These are phyloP conservation scores for Fusarium pseudocircinatum DNA, from an alignment of 2,329 filamentous ascomycete genomes.

Conservation along the genomic window DNA sequence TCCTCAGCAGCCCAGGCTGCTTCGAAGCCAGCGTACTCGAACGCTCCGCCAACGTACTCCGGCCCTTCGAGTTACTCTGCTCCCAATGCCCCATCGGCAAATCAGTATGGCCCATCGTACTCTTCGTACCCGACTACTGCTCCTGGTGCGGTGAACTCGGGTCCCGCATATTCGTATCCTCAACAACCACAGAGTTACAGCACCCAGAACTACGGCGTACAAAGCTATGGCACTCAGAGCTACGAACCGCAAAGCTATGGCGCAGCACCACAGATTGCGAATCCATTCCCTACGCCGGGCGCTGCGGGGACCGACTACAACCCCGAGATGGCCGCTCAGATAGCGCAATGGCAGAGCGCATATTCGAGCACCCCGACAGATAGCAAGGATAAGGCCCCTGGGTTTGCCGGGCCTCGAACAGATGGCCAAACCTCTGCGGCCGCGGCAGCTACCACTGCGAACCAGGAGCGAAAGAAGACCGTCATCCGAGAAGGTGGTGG, in stretches of 20 bases:
- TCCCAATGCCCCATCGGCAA: constrained; percentile 46
- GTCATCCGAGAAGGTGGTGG: constrained; percentile 90
- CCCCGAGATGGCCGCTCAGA: constrained; percentile 87
- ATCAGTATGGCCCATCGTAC: constrained; percentile 58
- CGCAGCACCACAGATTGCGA: constrained; percentile 74
- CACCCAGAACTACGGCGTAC: constrained; percentile 50
- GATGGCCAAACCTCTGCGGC: constrained; percentile 52
- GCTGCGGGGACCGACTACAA: constrained; percentile 61
- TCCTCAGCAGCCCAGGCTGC: constrained; percentile 49
- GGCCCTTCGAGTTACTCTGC: constrained; percentile 49
- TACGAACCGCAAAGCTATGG: constrained; percentile 51
- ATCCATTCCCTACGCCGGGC: constrained; percentile 79
- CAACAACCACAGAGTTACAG: constrained; percentile 37
- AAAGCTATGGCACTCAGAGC: constrained; percentile 38
- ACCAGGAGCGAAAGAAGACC: constrained; percentile 78
- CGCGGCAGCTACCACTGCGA: constrained; percentile 1
- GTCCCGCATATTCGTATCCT: constrained; percentile 41
- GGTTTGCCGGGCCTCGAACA: constrained; percentile 44
- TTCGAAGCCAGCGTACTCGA: constrained; percentile 52
- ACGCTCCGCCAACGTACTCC: constrained; percentile 41
- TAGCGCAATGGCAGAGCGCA: constrained; percentile 94
- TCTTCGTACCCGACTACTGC: constrained; percentile 49
- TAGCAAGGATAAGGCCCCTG: constrained; percentile 46
- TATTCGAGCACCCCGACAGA: constrained; percentile 71
- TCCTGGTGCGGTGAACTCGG: constrained; percentile 42